phyloP scores from a whole-genome alignment of 371 early-diverging fungal genomes.

The Lichtheimia ornata region DNA sequence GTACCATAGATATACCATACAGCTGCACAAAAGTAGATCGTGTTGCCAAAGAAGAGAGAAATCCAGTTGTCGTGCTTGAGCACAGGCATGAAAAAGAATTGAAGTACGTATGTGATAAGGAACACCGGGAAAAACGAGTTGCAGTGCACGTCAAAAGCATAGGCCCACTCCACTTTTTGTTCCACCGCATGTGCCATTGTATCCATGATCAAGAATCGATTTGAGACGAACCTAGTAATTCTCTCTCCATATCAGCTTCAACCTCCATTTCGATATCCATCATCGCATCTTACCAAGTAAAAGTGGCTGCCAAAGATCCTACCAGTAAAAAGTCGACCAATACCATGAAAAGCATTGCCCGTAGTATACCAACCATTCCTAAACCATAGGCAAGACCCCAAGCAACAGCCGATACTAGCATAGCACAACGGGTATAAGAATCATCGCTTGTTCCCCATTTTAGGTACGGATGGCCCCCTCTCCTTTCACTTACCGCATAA shows the following conservation, averaged over 20 bases:
- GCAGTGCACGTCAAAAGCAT: constrained; percentile 93
- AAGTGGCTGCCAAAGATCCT: constrained; percentile 67
- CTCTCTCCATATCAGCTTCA: no score
- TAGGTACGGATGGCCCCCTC: not conserved
- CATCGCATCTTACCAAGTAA: constrained; percentile 64
- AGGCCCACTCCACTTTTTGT: constrained; percentile 92
- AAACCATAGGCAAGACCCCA: constrained; percentile 73
- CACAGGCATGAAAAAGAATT: constrained; percentile 87
- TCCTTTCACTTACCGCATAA: constrained; percentile 55
- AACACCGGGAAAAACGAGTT: constrained; percentile 91
- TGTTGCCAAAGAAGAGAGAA: constrained; percentile 80
- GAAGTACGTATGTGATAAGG: constrained; percentile 80
- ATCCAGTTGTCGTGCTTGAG: constrained; percentile 72
- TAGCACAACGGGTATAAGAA: not conserved
- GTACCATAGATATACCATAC: constrained; percentile 84
- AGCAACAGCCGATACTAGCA: constrained; percentile 67
- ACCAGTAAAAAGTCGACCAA: constrained; percentile 74
- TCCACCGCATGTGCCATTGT: constrained; percentile 77
- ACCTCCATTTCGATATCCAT: not conserved
- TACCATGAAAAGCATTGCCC: constrained; percentile 72
- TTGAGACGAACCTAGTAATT: constrained; percentile 66
- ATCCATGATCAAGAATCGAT: constrained; percentile 75
- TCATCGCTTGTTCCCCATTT: not conserved
- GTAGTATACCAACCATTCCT: constrained; percentile 61
- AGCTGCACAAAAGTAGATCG: constrained; percentile 76